A percentile compares a stretch with the other conserved stretches of the same genome.
phyloP scores from a whole-genome alignment of 2,329 filamentous ascomycete species.

The Pseudopithomyces maydicus region DNA sequence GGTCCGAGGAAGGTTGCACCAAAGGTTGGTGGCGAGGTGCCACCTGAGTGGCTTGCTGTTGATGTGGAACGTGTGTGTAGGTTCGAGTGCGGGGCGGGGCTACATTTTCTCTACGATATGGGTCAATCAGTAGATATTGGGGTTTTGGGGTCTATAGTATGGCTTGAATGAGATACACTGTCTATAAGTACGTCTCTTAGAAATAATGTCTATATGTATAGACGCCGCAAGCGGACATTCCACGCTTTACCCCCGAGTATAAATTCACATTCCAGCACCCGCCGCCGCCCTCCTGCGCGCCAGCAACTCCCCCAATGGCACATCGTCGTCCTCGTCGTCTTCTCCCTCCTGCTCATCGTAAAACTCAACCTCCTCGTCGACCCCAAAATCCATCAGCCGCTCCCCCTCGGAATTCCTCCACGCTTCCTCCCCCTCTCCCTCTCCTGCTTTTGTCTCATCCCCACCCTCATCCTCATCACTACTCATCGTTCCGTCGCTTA shows the following conservation, averaged over 20 bases:
- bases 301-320: slow-evolving; percentile 73
- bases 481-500: slow-evolving; percentile 13
- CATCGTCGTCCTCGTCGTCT: slow-evolving; percentile 68
- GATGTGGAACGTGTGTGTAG: slow-evolving; percentile 6
- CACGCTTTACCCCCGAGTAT: background rate
- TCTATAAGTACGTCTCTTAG: too few species aligned
- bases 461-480: slow-evolving; percentile 22
- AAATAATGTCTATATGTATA: too few species aligned
- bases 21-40: background rate
- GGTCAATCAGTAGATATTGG: too few species aligned
- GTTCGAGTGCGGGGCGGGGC: background rate
- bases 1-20: background rate
- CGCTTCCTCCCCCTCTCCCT: slow-evolving; percentile 57
- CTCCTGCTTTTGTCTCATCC: slow-evolving; percentile 19
- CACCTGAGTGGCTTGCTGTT: slow-evolving; percentile 4
- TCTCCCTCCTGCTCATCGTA: slow-evolving; percentile 70
- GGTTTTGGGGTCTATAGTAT: too few species aligned
- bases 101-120: too few species aligned
- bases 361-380: slow-evolving; percentile 76
- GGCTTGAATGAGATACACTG: too few species aligned
- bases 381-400: slow-evolving; percentile 74
- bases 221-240: background rate
- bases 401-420: slow-evolving; percentile 82
- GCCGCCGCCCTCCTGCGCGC: slow-evolving; percentile 24
- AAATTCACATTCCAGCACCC: background rate